Base-by-base conservation (phyloP, 345 rosid genomes). In the Gossypium australe region DNA sequence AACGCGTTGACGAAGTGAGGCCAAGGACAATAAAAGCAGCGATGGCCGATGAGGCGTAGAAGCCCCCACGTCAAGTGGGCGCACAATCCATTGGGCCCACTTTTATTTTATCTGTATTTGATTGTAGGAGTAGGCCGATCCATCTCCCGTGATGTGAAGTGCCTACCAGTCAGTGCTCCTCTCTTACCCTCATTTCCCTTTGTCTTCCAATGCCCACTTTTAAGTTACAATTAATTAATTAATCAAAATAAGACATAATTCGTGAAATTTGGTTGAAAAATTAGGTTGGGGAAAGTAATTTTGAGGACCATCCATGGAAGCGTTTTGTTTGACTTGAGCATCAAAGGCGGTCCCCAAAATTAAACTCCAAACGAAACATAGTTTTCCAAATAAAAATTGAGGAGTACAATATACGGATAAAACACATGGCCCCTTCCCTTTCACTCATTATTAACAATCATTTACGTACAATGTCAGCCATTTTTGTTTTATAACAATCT, bases 1-100 rank as follows among this genome's bases (percentile, higher is more conserved):
- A 34, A 60, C 60, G 68, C 13, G 60, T 56, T 56, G 60, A 56
- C 2, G 18, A 14, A 4, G 22, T n/a, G 20, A 53, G 57, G 20
- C 9, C 22, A 53, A 9, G 60, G 60, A 56, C 27, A 25, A 18
- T 18, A 34, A 25, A 72, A 1, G 5, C 16, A 38, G 13, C 25
- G 67, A 62, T 79, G 83, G 75, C 13, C 25, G 67, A 62, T 79
- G 85, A 76, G 85, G 83, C 52, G 10, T 67, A 2, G 70, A 70
- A 55, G 27, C 73, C 63, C 77, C 80, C 82, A 80, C 85, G 83
- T 87, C 79, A 71, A 63, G n/a, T 64, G 62, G 41, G 3, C 63
- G 57, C 43, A 16, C 3, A 57, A 74, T 77, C 69, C 64, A 6
- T 20, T 16, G 78, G 87, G 80, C 71, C 87, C 86, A 78, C 84